A percentile compares a stretch with the other conserved stretches of the same genome.
Conservation (phyloP, 352 stramenopile species). For the Halophytophthora batemanensis region DNA sequence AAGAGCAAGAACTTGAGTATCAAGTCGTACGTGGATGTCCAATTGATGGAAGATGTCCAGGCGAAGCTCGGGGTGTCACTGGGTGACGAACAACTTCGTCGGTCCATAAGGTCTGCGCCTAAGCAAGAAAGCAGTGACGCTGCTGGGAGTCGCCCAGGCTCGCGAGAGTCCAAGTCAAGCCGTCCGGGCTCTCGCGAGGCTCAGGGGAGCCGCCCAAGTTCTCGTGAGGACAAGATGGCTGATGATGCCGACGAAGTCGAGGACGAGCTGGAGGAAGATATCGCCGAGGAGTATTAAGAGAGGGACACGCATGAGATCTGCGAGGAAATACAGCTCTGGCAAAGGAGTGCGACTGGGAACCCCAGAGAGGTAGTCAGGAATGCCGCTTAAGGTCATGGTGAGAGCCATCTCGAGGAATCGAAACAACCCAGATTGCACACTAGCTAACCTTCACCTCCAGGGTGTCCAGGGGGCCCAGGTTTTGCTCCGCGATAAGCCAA, state of each 20-base stretch:
- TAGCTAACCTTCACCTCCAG: too few species aligned
- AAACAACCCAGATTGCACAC: too few species aligned
- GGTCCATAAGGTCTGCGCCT: conserved; percentile 24
- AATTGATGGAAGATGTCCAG: conserved; percentile 69
- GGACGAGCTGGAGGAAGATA: conserved; percentile 81
- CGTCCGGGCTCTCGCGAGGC: conserved; percentile 16
- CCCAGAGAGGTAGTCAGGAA: too few species aligned
- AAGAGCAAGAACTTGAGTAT: conserved; percentile 49
- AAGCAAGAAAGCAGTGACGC: conserved; percentile 21
- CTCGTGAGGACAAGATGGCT: conserved; percentile 26
- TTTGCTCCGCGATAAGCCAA: too few species aligned
- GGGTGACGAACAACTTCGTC: conserved; percentile 20
- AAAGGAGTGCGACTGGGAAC: too few species aligned
- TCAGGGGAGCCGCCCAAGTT: conserved; percentile 15
- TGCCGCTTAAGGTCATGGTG: too few species aligned
- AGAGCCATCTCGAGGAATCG: too few species aligned
- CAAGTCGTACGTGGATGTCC: conserved; percentile 73
- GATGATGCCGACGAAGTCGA: conserved; percentile 41
- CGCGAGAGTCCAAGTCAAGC: conserved; percentile 21
- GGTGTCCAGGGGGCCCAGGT: too few species aligned
- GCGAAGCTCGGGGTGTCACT: conserved; percentile 36
- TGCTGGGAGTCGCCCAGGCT: conserved; percentile 11
- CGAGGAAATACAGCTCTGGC: not conserved
- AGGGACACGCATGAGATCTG: not conserved
- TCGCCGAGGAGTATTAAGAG: conserved; percentile 58